These are phyloP conservation scores for Paraphoma sp. DNA, from an alignment of 2,329 filamentous ascomycete genomes.

Conservation along the genomic window DNA sequence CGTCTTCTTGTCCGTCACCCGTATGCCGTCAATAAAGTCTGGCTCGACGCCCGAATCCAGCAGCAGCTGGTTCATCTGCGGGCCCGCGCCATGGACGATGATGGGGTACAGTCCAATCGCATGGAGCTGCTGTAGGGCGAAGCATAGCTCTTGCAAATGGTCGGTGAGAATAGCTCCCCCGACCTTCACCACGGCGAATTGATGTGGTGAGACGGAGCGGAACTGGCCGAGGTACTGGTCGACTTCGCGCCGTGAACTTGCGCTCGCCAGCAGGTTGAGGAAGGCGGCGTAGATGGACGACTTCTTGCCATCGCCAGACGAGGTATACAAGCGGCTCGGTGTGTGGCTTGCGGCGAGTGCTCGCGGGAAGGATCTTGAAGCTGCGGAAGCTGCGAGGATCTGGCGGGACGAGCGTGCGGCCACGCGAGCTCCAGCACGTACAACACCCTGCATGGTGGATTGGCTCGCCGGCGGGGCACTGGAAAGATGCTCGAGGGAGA, in stretches of 20 bases:
- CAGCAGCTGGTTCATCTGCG: conserved; percentile 90
- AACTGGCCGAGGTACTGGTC: conserved; percentile 98
- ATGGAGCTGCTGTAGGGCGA: conserved; percentile 88
- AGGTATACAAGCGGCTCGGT: conserved; percentile 40
- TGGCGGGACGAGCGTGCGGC: conserved; percentile 44
- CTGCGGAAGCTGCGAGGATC: conserved; percentile 36
- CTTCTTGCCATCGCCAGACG: conserved; percentile 40
- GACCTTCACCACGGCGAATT: conserved; percentile 98
- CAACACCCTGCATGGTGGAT: conserved; percentile 47
- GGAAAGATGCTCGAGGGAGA: conserved; percentile 20
- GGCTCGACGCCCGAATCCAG: conserved; percentile 92
- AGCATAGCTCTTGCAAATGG: conserved; percentile 88
- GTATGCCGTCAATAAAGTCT: conserved; percentile 94
- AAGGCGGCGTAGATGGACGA: conserved; percentile 68
- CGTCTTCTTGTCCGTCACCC: conserved; percentile 95
- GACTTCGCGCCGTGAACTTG: conserved; percentile 93
- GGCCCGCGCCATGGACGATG: conserved; percentile 93
- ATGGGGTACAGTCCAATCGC: conserved; percentile 94
- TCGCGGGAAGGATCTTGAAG: conserved; percentile 36
- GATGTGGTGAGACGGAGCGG: conserved; percentile 93
- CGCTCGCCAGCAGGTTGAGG: conserved; percentile 90
- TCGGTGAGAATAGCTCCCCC: conserved; percentile 95
- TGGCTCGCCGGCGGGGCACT: conserved; percentile 33
- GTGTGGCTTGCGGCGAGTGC: conserved; percentile 38
- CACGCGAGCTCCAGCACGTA: conserved; percentile 46